phyloP scores from a whole-genome alignment of 31 red algal species.

The Odonthalia washingtoniensis region DNA sequence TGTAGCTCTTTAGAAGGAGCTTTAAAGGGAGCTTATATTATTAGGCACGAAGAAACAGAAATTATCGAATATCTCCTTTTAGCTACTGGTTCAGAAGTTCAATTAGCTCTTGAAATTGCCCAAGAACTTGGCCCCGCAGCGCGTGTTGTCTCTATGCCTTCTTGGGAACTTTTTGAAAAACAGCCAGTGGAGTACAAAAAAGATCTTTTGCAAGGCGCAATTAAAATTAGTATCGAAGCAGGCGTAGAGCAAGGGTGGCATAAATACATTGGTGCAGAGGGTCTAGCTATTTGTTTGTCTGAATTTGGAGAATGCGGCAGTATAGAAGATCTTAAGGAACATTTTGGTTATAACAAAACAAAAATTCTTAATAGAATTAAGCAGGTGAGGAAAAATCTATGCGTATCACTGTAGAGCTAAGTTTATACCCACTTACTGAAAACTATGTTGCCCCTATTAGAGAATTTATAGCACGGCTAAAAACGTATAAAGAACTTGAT shows the following conservation, averaged over 20 bases:
- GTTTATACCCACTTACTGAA: too few species aligned
- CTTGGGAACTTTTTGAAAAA: slow-evolving; percentile 88
- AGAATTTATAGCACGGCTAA: too few species aligned
- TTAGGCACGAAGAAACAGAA: slow-evolving; percentile 65
- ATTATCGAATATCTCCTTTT: slow-evolving; percentile 85
- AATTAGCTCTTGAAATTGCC: slow-evolving; percentile 79
- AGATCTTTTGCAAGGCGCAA: slow-evolving; percentile 72
- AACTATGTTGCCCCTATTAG: too few species aligned
- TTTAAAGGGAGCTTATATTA: slow-evolving; percentile 81
- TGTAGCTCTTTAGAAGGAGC: slow-evolving; percentile 77
- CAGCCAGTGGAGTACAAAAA: slow-evolving; percentile 88
- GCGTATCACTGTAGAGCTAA: too few species aligned
- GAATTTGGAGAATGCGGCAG: too few species aligned
- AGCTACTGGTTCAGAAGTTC: slow-evolving; percentile 94
- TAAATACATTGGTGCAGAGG: slow-evolving; percentile 62
- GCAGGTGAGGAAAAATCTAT: too few species aligned
- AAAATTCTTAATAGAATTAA: too few species aligned
- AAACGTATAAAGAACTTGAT: too few species aligned
- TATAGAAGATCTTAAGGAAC: too few species aligned
- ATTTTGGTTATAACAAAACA: too few species aligned
- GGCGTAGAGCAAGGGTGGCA: slow-evolving; percentile 79
- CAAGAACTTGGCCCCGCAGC: slow-evolving; percentile 71
- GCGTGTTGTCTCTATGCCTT: slow-evolving; percentile 95
- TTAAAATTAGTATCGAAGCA: slow-evolving; percentile 87
- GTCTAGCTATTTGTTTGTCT: too few species aligned